These are phyloP conservation scores for Chenopodium berlandieri DNA, from an alignment of 148 eudicot species.

Conservation along the genomic window DNA sequence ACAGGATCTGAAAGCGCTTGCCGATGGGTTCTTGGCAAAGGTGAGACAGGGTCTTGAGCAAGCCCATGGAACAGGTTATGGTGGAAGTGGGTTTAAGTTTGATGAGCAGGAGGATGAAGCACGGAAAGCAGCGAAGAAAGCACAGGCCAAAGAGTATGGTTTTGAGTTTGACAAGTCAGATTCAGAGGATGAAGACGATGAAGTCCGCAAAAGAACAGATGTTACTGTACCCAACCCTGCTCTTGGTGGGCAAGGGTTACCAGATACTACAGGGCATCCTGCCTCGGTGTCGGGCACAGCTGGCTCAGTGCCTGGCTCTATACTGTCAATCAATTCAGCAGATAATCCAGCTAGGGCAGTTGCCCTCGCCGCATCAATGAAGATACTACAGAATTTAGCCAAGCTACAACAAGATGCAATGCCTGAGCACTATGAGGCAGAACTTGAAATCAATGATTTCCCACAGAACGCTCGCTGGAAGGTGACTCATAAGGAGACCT, in stretches of 20 bases:
- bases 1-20: slow-evolving; percentile 64
- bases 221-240: slow-evolving; percentile 22
- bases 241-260: slow-evolving; percentile 32
- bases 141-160: slow-evolving; percentile 82
- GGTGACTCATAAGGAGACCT: slow-evolving; percentile 83
- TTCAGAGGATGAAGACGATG: slow-evolving; percentile 80
- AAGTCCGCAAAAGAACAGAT: slow-evolving; percentile 51
- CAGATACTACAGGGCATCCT: slow-evolving; percentile 35
- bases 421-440: slow-evolving; percentile 85
- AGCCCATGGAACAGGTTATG: slow-evolving; percentile 76
- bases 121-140: slow-evolving; percentile 79
- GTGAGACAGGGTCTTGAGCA: slow-evolving; percentile 80
- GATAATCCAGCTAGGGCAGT: slow-evolving; percentile 56
- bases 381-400: slow-evolving; percentile 61
- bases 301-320: slow-evolving; percentile 26
- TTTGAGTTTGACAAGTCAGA: slow-evolving; percentile 82
- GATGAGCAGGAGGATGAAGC: slow-evolving; percentile 90
- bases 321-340: slow-evolving; percentile 22
- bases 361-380: slow-evolving; percentile 62
- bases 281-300: slow-evolving; percentile 26
- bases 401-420: slow-evolving; percentile 76
- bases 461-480: slow-evolving; percentile 93
- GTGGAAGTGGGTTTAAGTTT: slow-evolving; percentile 83
- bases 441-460: slow-evolving; percentile 80
- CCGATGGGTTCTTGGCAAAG: slow-evolving; percentile 74